Evolutionary conservation across 2,329 filamentous ascomycete genomes (phyloP).

Genomic region (Capronia americana): DNA sequence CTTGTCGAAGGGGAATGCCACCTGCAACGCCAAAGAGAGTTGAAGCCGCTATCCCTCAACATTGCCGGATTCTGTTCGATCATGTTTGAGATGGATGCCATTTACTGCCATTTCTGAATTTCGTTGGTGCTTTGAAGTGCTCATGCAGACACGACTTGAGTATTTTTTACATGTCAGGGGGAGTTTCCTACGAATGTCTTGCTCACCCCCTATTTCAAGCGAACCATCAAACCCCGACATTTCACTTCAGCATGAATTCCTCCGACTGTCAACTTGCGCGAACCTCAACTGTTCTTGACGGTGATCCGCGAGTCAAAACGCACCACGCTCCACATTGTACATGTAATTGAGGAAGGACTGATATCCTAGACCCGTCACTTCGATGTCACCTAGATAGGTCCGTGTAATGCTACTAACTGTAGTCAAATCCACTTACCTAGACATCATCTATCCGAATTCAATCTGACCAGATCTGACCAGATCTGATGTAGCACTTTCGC

Average conservation of each 20-base stretch:
- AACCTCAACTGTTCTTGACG: conserved; percentile 61
- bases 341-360: no score
- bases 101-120: conserved; percentile 45
- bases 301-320: conserved; percentile 47
- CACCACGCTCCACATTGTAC: no score
- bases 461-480: no score
- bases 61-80: conserved; percentile 53
- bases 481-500: no score
- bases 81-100: conserved; percentile 50
- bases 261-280: conserved; percentile 64
- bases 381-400: no score
- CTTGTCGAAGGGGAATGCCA: conserved; percentile 66
- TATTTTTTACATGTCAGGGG: neutral
- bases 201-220: conserved; percentile 60
- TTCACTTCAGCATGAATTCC: conserved; percentile 53
- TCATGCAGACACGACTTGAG: conserved; percentile 46
- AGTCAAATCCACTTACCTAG: no score
- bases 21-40: conserved; percentile 56
- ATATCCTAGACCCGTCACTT: no score
- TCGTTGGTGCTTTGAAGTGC: conserved; percentile 54
- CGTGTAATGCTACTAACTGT: no score
- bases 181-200: conserved; percentile 52
- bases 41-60: conserved; percentile 49
- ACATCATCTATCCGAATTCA: no score
- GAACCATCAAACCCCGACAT: conserved; percentile 49